Evolutionary conservation across 2,329 filamentous ascomycete genomes (phyloP).

Genomic region (Didymella keratinophila): DNA sequence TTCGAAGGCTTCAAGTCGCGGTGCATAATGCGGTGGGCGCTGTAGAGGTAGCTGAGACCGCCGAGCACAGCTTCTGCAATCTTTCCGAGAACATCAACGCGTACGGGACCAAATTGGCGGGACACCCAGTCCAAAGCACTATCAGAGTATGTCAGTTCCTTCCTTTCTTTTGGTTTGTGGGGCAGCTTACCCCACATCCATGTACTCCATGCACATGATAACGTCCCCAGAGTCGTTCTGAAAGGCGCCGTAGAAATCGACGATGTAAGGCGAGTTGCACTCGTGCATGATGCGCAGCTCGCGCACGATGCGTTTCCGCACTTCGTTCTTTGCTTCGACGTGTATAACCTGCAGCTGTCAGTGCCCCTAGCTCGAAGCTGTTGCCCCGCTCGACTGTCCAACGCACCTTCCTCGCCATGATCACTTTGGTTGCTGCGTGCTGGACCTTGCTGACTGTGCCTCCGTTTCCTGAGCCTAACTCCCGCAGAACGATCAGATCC

Average conservation of each 20-base stretch:
- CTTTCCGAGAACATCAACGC: conserved; percentile 95
- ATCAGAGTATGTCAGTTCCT: conserved; percentile 29
- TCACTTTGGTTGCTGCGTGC: conserved; percentile 90
- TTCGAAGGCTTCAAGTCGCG: conserved; percentile 99
- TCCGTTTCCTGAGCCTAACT: conserved; percentile 94
- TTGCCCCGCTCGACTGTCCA: not conserved
- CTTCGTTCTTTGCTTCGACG: conserved; percentile 96
- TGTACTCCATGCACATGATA: conserved; percentile 99
- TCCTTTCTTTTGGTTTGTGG: conserved; percentile 1
- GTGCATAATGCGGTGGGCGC: conserved; percentile 97
- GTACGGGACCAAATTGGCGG: conserved; percentile 90
- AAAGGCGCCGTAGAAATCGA: conserved; percentile 97
- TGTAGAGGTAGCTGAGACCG: conserved; percentile 93
- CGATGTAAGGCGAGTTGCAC: conserved; percentile 95
- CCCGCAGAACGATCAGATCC: conserved; percentile 90
- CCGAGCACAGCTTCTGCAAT: conserved; percentile 95
- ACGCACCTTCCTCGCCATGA: conserved; percentile 95
- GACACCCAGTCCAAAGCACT: conserved; percentile 94
- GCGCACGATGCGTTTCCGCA: conserved; percentile 94
- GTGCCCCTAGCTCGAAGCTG: conserved; percentile 1
- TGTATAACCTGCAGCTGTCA: conserved; percentile 80
- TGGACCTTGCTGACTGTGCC: conserved; percentile 98
- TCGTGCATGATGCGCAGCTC: conserved; percentile 99
- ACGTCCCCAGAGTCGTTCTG: conserved; percentile 97
- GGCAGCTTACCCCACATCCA: conserved; percentile 88